Percentiles rank a stretch among this genome's conserved stretches.
Conservation (phyloP, 805 yeast genomes). For the Candida sanyiensis region DNA sequence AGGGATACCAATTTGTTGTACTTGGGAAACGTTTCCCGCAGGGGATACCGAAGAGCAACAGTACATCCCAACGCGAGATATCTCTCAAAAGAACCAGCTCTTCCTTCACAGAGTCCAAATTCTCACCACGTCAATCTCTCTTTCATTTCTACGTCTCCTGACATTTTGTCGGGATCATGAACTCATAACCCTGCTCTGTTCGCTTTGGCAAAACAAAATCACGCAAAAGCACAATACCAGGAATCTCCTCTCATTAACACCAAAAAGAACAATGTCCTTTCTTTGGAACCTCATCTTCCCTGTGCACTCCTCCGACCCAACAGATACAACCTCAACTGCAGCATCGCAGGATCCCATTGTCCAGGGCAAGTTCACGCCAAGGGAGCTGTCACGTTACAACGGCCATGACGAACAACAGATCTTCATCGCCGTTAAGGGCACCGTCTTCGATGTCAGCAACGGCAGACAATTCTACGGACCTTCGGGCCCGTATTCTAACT, state of each 20-base stretch:
- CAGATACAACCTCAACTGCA: constrained; percentile 9
- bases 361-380: constrained; percentile 61
- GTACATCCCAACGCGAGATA: too few relatives aligned
- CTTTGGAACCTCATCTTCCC: constrained; percentile 25
- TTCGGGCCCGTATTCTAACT: constrained; percentile 88
- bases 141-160: too few relatives aligned
- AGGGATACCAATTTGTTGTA: too few relatives aligned
- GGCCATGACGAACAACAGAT: constrained; percentile 77
- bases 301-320: constrained; percentile 23
- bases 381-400: constrained; percentile 64
- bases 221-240: not conserved
- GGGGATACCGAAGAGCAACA: too few relatives aligned
- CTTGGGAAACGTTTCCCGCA: too few relatives aligned
- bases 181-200: not conserved
- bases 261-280: constrained; percentile 21
- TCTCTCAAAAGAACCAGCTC: too few relatives aligned
- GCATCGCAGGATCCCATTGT: constrained; percentile 32
- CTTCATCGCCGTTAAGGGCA: constrained; percentile 81
- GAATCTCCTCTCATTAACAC: not conserved
- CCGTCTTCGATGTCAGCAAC: constrained; percentile 73
- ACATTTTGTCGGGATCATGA: too few relatives aligned
- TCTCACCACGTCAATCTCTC: too few relatives aligned
- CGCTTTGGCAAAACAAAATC: not conserved
- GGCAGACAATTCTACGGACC: constrained; percentile 92
- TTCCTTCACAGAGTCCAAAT: too few relatives aligned